A percentile compares a stretch with the other conserved stretches of the same genome.
Conservation (phyloP, 2,329 filamentous ascomycete genomes). For the Decorospora gaudefroyi region DNA sequence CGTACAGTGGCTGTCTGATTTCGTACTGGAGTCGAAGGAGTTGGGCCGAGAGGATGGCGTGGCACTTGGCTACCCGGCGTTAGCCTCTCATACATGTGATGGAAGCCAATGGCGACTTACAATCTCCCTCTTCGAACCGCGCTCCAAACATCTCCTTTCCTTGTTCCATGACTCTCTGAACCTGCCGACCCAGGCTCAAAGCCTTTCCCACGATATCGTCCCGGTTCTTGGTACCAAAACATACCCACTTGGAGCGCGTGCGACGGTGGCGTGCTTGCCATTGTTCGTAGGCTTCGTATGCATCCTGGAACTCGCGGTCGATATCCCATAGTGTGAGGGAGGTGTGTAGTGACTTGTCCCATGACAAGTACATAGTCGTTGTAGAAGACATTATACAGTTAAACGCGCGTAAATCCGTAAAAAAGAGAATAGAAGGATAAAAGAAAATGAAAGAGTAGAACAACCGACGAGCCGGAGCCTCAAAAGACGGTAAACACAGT, state of each 20-base stretch:
- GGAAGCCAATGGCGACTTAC: constrained; percentile 21
- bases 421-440: constrained; percentile 3
- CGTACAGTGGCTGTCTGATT: constrained; percentile 37
- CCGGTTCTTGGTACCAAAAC: constrained; percentile 28
- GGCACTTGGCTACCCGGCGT: constrained; percentile 36
- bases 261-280: constrained; percentile 29
- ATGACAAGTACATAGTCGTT: constrained; percentile 25
- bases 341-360: constrained; percentile 39
- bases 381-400: constrained; percentile 18
- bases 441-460: constrained; percentile 5
- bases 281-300: constrained; percentile 42
- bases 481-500: constrained; percentile 7
- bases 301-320: constrained; percentile 43
- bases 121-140: constrained; percentile 42
- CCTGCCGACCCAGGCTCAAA: constrained; percentile 34
- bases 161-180: constrained; percentile 34
- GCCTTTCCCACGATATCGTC: constrained; percentile 37
- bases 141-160: constrained; percentile 36
- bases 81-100: constrained; percentile 10
- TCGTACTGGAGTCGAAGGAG: constrained; percentile 43
- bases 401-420: constrained; percentile 4
- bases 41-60: constrained; percentile 39
- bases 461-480: constrained; percentile 4
- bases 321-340: constrained; percentile 45
- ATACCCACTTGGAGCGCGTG: constrained; percentile 33